Conservation (phyloP, 805 yeast genomes). For the Peterozyma xylosa region DNA sequence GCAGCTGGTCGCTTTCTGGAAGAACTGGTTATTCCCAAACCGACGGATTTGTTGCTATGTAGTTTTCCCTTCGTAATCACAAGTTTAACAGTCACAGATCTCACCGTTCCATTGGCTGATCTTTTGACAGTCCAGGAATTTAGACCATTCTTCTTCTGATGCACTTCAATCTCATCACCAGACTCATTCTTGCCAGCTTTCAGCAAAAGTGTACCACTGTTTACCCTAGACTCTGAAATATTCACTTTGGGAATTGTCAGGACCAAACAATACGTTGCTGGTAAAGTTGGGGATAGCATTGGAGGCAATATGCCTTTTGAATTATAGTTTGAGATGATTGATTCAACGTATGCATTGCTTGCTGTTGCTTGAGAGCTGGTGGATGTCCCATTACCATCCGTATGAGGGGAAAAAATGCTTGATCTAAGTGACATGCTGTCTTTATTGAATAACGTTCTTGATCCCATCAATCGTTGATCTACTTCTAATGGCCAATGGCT, state of each 20-base stretch:
- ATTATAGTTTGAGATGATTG: not conserved
- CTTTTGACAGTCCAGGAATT: conserved; percentile 2
- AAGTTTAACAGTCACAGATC: not conserved
- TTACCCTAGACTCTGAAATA: too few species aligned
- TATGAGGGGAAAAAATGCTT: conserved; percentile 3
- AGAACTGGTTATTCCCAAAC: not conserved
- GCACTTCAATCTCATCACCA: not conserved
- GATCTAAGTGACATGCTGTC: conserved; percentile 6
- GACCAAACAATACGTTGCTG: not conserved
- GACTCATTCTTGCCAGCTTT: not conserved
- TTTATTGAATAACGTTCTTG: not conserved
- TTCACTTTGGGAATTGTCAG: not conserved
- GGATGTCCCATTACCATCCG: not conserved
- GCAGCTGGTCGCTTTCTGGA: too few species aligned
- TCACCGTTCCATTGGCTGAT: not conserved
- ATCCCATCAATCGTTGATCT: too few species aligned
- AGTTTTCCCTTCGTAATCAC: not conserved
- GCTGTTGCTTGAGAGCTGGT: not conserved
- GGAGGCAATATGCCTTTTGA: conserved; percentile 5
- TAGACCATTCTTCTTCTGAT: not conserved
- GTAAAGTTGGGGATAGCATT: conserved; percentile 6
- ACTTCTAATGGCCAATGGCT: too few species aligned
- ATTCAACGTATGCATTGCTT: not conserved
- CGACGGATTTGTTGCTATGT: not conserved
- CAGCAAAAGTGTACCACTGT: not conserved